Percentiles rank a stretch among this genome's conserved stretches.
phyloP scores from a whole-genome alignment of 495 filamentous ascomycete species.

The Massariosphaeria phaeospora region DNA sequence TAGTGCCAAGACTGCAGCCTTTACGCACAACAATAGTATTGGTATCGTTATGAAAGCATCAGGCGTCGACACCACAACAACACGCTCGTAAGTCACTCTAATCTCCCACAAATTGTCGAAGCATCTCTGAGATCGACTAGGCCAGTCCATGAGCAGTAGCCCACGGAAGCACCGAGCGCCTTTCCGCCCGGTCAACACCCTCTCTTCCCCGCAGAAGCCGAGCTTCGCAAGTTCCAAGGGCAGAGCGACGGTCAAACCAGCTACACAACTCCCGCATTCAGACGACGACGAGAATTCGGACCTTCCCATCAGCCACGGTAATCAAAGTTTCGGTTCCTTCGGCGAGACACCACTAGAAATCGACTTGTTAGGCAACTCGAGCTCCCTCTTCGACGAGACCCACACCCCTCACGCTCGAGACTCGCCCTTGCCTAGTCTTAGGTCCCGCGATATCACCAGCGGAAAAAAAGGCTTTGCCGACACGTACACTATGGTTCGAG shows the following conservation, averaged over 20 bases:
- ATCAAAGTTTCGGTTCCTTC: background rate
- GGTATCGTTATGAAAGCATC: no score
- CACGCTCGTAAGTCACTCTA: background rate
- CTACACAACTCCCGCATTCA: background rate
- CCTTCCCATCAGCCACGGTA: background rate
- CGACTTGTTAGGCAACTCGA: conserved; percentile 18
- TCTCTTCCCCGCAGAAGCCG: conserved; percentile 35
- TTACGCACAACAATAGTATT: no score
- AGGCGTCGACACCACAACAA: no score
- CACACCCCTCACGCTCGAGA: background rate
- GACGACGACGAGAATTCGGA: background rate
- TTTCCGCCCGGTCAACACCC: conserved; percentile 35
- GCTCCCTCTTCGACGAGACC: conserved; percentile 22
- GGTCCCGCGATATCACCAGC: background rate
- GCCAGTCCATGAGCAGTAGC: conserved; percentile 17
- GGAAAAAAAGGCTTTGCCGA: background rate
- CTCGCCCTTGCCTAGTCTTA: background rate
- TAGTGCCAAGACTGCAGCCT: no score
- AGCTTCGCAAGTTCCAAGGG: conserved; percentile 14
- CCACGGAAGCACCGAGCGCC: conserved; percentile 21
- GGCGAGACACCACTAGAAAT: conserved; percentile 1
- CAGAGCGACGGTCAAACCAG: background rate
- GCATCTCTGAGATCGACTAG: background rate
- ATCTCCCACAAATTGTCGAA: background rate
- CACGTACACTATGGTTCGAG: conserved; percentile 32